Base-by-base conservation (phyloP, 129 eudicot species). In the Gnaphalium uliginosum region DNA sequence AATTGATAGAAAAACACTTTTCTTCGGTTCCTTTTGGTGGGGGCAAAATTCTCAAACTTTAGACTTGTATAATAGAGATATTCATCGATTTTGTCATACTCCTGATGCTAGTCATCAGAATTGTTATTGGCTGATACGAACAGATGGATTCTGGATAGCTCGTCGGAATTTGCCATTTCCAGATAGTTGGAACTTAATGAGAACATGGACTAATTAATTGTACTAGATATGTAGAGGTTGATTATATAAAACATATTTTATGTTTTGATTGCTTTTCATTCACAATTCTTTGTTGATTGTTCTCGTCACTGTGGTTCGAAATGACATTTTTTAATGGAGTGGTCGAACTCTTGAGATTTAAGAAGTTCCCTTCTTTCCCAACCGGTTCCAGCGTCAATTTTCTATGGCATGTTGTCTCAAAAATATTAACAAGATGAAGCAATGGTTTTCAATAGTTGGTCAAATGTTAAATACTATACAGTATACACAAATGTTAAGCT, bases 101-200 rank as follows among this genome's bases (percentile, higher is more conserved):
- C 46, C 25, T 8, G 14, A 6, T 5, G 24, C 1, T 10, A 6
- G n/a, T 56, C 66, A 57, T 13, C 53, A 72, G 66, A 32, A 72
- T 6, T 74, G 78, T 43, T 74, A 74, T 15, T 74, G 78, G 71
- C n/a, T 27, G 78, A 22, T 74, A 10, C 27, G 59, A 24, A 13
- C 32, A 0, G 50, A 61, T 19, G 78, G 78, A 26, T 74, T 74
- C 6, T 74, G 69, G 58, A 63, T 74, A 64, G 62, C 78, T 26
- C 71, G 61, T 26, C 27, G 46, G 26, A 62, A 74, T 62, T 27
- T 41, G 21, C 9, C 62, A 25, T 74, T 8, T 62, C 78, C 78
- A 8, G 60, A 43, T 25, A 46, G 43, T 63, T 43, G 71, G 78
- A 25, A 25, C 61, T 18, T 9, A 9, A 62, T 61, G 78, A 62